Percentiles rank a stretch among this genome's conserved stretches.
phyloP scores from a whole-genome alignment of 495 filamentous ascomycete genomes.

The Lentithecium fluviatile region DNA sequence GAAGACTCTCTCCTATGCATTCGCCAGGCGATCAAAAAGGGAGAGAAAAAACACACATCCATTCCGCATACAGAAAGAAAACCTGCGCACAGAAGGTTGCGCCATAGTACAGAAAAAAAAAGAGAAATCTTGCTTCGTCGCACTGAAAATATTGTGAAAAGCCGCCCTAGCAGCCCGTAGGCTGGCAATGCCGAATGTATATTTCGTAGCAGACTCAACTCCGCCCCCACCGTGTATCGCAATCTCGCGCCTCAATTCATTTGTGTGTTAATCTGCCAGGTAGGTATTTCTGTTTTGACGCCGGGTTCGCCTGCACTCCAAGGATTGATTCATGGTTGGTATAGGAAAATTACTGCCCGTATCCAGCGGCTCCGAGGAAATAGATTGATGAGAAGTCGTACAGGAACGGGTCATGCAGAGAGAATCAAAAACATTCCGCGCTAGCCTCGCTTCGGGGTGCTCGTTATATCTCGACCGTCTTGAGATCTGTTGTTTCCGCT shows the following conservation, averaged over 20 bases:
- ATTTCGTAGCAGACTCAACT: neutral
- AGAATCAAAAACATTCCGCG: neutral
- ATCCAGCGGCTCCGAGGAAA: conserved; percentile 29
- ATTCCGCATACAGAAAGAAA: no score
- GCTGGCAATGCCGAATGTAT: no score
- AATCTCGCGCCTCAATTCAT: neutral
- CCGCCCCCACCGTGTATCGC: conserved; percentile 6
- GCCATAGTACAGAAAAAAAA: no score
- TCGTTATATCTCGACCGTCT: conserved; percentile 38
- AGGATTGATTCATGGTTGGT: neutral
- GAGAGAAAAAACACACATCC: no score
- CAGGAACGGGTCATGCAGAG: neutral
- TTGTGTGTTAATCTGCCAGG: neutral
- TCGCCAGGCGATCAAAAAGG: no score
- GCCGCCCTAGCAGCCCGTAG: no score
- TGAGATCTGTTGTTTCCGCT: conserved; percentile 28
- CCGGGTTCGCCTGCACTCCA: conserved; percentile 10
- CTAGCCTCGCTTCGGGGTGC: neutral
- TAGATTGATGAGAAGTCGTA: neutral
- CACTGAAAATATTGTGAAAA: no score
- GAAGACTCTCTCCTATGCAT: no score
- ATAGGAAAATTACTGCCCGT: conserved; percentile 17
- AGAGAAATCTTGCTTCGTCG: no score
- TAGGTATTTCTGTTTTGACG: conserved; percentile 11
- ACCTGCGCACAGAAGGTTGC: no score